A percentile compares a stretch with the other conserved stretches of the same genome.
Conservation (phyloP, 78 protist species). For the Parvularia atlantis region DNA sequence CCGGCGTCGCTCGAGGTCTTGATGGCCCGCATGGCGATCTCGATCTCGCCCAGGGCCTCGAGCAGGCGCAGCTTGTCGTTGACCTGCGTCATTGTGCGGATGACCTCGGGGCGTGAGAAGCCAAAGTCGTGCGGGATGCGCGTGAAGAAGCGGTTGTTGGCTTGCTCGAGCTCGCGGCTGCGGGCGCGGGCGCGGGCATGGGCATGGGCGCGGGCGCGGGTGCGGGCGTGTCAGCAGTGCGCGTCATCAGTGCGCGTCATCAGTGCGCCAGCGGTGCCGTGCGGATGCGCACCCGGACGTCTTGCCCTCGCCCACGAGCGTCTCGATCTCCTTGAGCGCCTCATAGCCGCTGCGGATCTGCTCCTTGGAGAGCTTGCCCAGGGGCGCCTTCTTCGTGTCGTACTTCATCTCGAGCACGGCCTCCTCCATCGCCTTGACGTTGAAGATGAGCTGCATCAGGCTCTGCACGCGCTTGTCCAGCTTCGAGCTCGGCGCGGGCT, state of each 20-base stretch:
- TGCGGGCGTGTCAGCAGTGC: no score
- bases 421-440: background rate
- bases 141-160: conserved; percentile 12
- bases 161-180: background rate
- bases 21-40: background rate
- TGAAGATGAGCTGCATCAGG: conserved; percentile 8
- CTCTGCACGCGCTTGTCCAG: background rate
- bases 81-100: conserved; percentile 24
- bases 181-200: no score
- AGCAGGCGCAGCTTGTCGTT: conserved; percentile 44
- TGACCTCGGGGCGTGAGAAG: background rate
- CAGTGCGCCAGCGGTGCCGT: no score
- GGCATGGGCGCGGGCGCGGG: no score
- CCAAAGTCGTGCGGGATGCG: conserved; percentile 14
- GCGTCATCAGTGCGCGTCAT: background rate
- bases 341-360: background rate
- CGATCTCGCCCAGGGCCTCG: conserved; percentile 18
- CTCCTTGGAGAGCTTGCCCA: conserved; percentile 9
- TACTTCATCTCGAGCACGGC: conserved; percentile 18
- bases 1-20: background rate
- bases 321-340: background rate
- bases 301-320: background rate
- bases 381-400: conserved; percentile 37
- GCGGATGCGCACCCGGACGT: no score
- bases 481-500: background rate